Percentiles rank a stretch among this genome's conserved stretches.
Evolutionary conservation across 2,329 filamentous ascomycete species (phyloP).

Genomic region (Colletotrichum sp.): DNA sequence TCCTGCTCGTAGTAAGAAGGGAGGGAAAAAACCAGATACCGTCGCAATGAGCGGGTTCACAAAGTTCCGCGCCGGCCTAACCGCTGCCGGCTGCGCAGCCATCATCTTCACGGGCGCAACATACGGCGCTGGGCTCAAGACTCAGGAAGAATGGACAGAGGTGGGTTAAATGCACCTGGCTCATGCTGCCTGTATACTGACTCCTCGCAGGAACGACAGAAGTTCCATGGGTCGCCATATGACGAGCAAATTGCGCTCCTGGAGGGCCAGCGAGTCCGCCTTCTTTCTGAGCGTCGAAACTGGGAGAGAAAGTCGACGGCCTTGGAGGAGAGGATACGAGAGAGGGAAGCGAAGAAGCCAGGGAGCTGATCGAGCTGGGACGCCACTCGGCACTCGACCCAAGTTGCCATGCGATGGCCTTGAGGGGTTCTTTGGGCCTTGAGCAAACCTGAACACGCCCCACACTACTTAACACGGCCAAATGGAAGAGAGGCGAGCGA

Average conservation of each 20-base stretch:
- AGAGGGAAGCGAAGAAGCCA: slow-evolving; percentile 32
- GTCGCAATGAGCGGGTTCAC: slow-evolving; percentile 24
- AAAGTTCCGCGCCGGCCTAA: slow-evolving; percentile 27
- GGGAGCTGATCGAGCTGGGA: neutral
- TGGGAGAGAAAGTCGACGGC: slow-evolving; percentile 47
- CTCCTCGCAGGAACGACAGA: slow-evolving; percentile 30
- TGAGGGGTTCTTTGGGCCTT: neutral
- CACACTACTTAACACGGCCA: neutral
- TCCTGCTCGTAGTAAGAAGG: neutral
- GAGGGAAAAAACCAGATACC: neutral
- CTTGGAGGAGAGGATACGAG: slow-evolving; percentile 42
- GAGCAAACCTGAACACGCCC: neutral
- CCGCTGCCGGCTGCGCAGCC: slow-evolving; percentile 50
- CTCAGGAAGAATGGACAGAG: slow-evolving; percentile 50
- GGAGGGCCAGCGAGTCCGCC: slow-evolving; percentile 42
- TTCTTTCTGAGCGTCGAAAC: slow-evolving; percentile 41
- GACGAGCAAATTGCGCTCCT: slow-evolving; percentile 51
- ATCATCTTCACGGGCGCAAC: slow-evolving; percentile 51
- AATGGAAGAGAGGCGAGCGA: neutral
- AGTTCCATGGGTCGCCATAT: slow-evolving; percentile 41
- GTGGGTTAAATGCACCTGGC: slow-evolving; percentile 29
- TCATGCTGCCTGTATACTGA: neutral
- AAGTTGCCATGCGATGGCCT: neutral
- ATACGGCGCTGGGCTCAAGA: slow-evolving; percentile 55
- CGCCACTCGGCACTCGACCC: no score